These are phyloP conservation scores for Inonotus hispidus DNA, from an alignment of 1,284 basidiomycete genomes.

Conservation along the genomic window DNA sequence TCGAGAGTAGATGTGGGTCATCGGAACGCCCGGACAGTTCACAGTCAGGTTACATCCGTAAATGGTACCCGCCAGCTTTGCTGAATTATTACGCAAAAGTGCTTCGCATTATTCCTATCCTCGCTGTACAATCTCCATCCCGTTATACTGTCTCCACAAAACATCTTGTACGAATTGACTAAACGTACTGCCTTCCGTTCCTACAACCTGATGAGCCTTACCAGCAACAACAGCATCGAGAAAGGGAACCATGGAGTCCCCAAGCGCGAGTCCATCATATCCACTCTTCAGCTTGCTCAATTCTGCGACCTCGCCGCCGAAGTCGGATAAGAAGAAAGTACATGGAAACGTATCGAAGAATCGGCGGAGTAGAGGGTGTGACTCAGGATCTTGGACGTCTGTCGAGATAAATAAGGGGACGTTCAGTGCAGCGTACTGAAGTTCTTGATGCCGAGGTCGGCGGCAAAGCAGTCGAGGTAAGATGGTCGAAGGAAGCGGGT, in stretches of 20 bases:
- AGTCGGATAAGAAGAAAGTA: conserved; percentile 58
- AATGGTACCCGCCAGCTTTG: background rate
- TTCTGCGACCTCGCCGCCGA: conserved; percentile 32
- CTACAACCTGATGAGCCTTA: conserved; percentile 50
- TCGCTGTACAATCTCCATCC: conserved; percentile 44
- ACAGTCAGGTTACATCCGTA: too few species aligned
- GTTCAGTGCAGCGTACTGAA: conserved; percentile 42
- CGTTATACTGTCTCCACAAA: conserved; percentile 57
- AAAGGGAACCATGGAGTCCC: conserved; percentile 50
- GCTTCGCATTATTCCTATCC: conserved; percentile 28
- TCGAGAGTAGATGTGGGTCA: too few species aligned
- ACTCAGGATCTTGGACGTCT: conserved; percentile 45
- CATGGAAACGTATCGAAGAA: conserved; percentile 66
- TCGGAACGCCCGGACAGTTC: too few species aligned
- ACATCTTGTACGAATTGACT: conserved; percentile 63
- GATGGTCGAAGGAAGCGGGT: conserved; percentile 22
- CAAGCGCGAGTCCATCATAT: conserved; percentile 49
- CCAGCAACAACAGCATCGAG: conserved; percentile 66
- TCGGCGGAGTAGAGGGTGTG: conserved; percentile 40
- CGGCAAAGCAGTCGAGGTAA: conserved; percentile 22
- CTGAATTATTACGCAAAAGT: background rate
- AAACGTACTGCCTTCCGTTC: conserved; percentile 69
- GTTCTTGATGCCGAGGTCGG: conserved; percentile 28
- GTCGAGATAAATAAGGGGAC: conserved; percentile 68
- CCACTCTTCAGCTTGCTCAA: conserved; percentile 42